Base-by-base conservation (phyloP, 1,139 yeast species). In the Zygosaccharomyces pseudobailii region DNA sequence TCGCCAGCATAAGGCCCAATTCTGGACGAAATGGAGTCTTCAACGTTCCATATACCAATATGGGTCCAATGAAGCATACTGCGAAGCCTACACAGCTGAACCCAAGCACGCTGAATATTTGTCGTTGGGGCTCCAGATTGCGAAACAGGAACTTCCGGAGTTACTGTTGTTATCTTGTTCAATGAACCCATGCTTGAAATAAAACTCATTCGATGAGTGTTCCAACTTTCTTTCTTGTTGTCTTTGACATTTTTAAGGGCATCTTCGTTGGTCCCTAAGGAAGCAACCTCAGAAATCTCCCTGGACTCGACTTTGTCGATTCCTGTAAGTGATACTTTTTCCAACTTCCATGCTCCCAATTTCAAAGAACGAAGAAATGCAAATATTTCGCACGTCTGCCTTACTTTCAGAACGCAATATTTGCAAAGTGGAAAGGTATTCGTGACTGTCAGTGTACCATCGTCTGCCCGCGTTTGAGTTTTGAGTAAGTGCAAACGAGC, bases 31-130 rank as follows among this genome's bases (percentile, higher is more conserved):
- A 62, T 50, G 3, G 69, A 56, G 52, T 67, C 62, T 25, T 65
- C 72, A 3, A 62, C 46, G 19, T 68, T 69, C 74, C 72, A 70
- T 5, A 71, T 62, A 33, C 97, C 97, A 27, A 84, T 67, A 55
- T 88, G 81, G n/a, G 94, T 75, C 92, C 95, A 90, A 67, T 85
- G 87, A 56, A 89, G 73, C 53, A 79, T 77, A 27, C 77, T 76
- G 49, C 85, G 72, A 22, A 82, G 64, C 54, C 79, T 71, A 33
- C 77, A 70, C 40, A 81, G 65, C 56, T 80, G 86, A 22, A 74
- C 69, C 86, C 87, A 82, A 3, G 79, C 78, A 51, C 74, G 69
- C 48, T 66, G 71, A 9, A 69, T 59, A 38, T 68, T 63, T 2
- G 63, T 59, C 0, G 66, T 55, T 17, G 67, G 66, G 22, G 50